Percentiles rank a stretch among this genome's conserved stretches.
Conservation (phyloP, 495 filamentous ascomycete genomes). For the Xylaria nigripes region DNA sequence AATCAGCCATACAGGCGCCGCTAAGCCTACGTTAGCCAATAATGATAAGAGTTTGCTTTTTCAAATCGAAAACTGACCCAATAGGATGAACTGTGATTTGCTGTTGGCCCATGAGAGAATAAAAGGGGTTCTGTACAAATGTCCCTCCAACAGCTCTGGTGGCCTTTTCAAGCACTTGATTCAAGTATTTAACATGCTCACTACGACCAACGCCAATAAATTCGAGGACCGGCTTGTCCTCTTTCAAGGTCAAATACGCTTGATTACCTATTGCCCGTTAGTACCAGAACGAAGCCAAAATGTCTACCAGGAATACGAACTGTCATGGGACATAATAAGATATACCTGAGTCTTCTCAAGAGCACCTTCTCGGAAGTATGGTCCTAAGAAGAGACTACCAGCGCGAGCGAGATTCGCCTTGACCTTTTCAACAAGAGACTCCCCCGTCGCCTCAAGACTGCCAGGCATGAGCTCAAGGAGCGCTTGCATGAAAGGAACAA, state of each 20-base stretch:
- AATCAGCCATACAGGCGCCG: constrained; percentile 57
- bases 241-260: constrained; percentile 48
- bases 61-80: constrained; percentile 32
- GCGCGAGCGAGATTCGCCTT: constrained; percentile 40
- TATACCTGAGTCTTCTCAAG: constrained; percentile 55
- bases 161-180: constrained; percentile 41
- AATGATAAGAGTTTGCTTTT: neutral
- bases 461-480: constrained; percentile 51
- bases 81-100: constrained; percentile 62
- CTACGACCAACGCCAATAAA: constrained; percentile 50
- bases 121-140: constrained; percentile 49
- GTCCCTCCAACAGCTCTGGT: constrained; percentile 52
- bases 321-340: constrained; percentile 65
- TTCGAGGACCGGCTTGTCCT: constrained; percentile 51
- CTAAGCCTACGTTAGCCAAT: constrained; percentile 13
- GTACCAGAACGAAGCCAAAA: neutral
- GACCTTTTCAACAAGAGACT: constrained; percentile 31
- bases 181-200: constrained; percentile 46
- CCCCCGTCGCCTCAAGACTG: constrained; percentile 34
- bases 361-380: constrained; percentile 47
- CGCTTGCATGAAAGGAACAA: constrained; percentile 47
- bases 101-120: constrained; percentile 45
- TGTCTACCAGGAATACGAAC: constrained; percentile 18
- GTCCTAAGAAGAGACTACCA: constrained; percentile 47
- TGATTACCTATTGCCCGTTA: constrained; percentile 41